Base-by-base conservation (phyloP, 345 rosid species). In the Salix caprea region DNA sequence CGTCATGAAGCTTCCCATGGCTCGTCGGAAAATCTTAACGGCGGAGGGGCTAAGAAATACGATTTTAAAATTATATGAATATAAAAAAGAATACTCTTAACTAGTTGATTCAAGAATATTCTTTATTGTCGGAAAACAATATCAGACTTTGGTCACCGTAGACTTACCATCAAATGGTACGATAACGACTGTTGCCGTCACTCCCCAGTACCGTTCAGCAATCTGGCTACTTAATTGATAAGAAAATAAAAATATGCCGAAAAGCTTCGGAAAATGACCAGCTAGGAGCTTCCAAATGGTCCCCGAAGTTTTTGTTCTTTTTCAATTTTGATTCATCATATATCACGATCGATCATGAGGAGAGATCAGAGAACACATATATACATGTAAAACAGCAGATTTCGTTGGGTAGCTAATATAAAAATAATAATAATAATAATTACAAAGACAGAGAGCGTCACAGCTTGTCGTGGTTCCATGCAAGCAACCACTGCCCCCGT, bases 241-340 rank as follows among this genome's bases (percentile, higher is more conserved):
- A 11, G 26, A 28, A 62, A 46, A 46, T 1, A 40, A 62, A 34
- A 34, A 34, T 4, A 0, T 32, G 65, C 71, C 71, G 26, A 71
- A 76, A 83, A 74, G 78, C 65, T 74, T 61, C 67, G 52, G 82
- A 83, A 10, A 16, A n/a, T 37, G 81, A 77, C 81, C 34, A 64
- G 4, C 24, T 15, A 28, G 16, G 60, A 28, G 21, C 40, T 18
- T 30, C 39, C 50, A n/a, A 46, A 7, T 30, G 81, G 66, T 74
- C 75, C 81, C 79, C 79, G 6, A 19, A 52, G 37, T 44, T 37
- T 40, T 70, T 16, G 12, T 62, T 62, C 71, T 28, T 10, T 39
- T 30, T 11, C 11, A 56, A 67, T 65, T 2, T 56, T 73, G n/a
- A 64, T 42, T 62, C 19, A 16, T 61, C 44, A 34, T 5, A 40